Conservation (phyloP, 129 eudicot species). For the Chrysanthemum seticuspe region DNA sequence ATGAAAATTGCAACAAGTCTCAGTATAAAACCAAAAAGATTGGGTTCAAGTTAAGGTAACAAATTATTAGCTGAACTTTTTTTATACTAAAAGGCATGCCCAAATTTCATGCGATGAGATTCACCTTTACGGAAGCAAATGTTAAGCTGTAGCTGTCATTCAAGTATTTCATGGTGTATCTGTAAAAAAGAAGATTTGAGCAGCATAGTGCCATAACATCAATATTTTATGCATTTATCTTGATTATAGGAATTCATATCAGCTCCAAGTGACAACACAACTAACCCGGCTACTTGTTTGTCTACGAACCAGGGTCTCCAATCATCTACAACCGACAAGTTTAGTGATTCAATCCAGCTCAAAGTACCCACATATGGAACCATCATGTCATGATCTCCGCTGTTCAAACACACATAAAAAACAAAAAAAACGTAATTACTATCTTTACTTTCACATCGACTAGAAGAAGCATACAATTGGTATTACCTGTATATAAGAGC, state of each 20-base stretch:
- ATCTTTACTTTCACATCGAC: neutral
- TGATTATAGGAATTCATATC: neutral
- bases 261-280: neutral
- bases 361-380: conserved; percentile 28
- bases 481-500: conserved; percentile 31
- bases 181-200: neutral
- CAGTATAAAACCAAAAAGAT: neutral
- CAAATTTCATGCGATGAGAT: no score
- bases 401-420: conserved; percentile 5
- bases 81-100: neutral
- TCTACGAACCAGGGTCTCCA: conserved; percentile 19
- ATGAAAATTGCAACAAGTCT: neutral
- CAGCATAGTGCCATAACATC: neutral
- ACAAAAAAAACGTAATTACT: no score
- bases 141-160: conserved; percentile 20
- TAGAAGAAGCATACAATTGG: neutral
- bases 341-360: conserved; percentile 12
- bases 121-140: conserved; percentile 29
- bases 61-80: neutral
- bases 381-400: conserved; percentile 40
- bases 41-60: neutral
- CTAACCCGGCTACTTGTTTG: conserved; percentile 34
- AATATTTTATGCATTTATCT: neutral
- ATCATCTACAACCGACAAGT: neutral
- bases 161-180: conserved; percentile 29